Percentiles rank a stretch among this genome's conserved stretches.
These are phyloP conservation scores for Albizia julibrissin DNA, from an alignment of 306 rosid genomes.

Conservation along the genomic window DNA sequence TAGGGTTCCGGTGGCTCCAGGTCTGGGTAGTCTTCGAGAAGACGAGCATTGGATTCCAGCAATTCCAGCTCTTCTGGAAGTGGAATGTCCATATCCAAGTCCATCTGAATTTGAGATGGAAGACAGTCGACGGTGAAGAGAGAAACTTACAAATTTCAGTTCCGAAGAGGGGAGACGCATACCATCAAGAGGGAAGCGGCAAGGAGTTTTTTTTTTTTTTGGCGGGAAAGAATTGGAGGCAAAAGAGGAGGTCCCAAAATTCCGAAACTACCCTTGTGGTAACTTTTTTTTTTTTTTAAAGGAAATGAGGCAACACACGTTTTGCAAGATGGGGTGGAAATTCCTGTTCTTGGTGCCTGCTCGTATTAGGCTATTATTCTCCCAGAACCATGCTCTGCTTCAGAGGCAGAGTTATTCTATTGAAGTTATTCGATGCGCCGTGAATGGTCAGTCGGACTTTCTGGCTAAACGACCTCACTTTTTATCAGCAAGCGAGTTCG, in stretches of 20 bases:
- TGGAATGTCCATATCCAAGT: slow-evolving; percentile 72
- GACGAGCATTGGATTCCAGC: slow-evolving; percentile 63
- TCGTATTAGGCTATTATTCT: no score
- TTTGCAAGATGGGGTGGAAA: not conserved
- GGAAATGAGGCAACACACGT: not conserved
- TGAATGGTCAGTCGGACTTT: not conserved
- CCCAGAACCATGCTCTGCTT: not conserved
- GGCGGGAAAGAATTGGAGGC: slow-evolving; percentile 1
- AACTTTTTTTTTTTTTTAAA: no score
- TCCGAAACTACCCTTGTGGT: not conserved
- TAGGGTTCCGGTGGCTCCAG: slow-evolving; percentile 46
- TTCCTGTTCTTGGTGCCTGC: not conserved
- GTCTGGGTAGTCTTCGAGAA: slow-evolving; percentile 46
- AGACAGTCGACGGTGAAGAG: not conserved
- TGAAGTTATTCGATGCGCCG: not conserved
- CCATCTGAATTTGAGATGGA: slow-evolving; percentile 25
- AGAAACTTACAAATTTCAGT: not conserved
- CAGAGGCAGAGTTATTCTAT: not conserved
- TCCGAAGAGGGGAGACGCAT: not conserved
- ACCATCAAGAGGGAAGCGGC: not conserved
- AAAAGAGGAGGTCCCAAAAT: not conserved
- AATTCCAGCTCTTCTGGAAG: slow-evolving; percentile 82
- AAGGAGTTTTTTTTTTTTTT: not conserved
- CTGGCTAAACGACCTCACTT: not conserved
- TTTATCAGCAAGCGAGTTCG: not conserved